Evolutionary conservation across 805 yeast genomes (phyloP), one percentile per base, ranked within the genome.

Genomic region (Sugiyamaella lignohabitans): DNA sequence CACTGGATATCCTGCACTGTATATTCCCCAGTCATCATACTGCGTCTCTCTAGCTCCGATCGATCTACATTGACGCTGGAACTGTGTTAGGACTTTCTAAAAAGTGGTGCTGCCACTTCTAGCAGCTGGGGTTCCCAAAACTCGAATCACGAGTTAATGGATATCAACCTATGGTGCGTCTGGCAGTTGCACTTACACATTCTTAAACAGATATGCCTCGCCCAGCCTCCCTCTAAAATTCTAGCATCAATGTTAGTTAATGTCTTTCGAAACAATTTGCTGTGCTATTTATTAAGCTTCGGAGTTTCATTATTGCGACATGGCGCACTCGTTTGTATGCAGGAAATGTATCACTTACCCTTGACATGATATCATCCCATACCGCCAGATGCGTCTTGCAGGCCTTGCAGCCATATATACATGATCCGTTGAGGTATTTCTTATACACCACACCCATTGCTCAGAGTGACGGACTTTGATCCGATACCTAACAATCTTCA

Each of bases 21-120:
- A 54, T 79, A 82, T 20, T 59, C 59, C 0, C 87, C 87, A 0
- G 86, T 80, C 23, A 73, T 65, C 87, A 82, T 80, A 34, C 66
- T 59, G 30, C 76, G 64, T 14, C 62, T 63, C 48, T 67, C 74
- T 2, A 61, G 53, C 8, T 57, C 56, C 1, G 70, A 69, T 34
- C 62, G 65, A 5, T 62, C 59, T 38, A 69, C 67, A 55, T 77
- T 77, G 36, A 71, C 72, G 14, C 32, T 27, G n/a, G n/a, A n/a
- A n/a, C n/a, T n/a, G n/a, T n/a, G n/a, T n/a, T n/a, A n/a, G n/a
- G n/a, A n/a, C n/a, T n/a, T n/a, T n/a, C n/a, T n/a, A n/a, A n/a
- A n/a, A n/a, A n/a, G n/a, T n/a, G n/a, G n/a, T n/a, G n/a, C n/a
- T n/a, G n/a, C n/a, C n/a, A n/a, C n/a, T n/a, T n/a, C n/a, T n/a